Percentiles rank a stretch among this genome's conserved stretches.
These are phyloP conservation scores for Bocquillonia castaneifolia DNA, from an alignment of 441 rosid genomes.

Conservation along the genomic window DNA sequence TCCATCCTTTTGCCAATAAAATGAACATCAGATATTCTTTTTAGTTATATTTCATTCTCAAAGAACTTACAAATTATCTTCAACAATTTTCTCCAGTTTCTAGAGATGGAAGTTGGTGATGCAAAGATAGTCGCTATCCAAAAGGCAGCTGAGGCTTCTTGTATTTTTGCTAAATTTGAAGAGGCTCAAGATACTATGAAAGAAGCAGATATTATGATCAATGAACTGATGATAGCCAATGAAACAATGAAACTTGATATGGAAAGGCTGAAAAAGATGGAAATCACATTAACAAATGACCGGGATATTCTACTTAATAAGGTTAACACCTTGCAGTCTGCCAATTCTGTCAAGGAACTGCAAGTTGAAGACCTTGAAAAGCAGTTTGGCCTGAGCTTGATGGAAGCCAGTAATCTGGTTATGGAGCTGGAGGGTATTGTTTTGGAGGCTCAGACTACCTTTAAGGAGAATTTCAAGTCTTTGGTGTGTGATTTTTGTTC, in stretches of 20 bases:
- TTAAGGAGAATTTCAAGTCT: slow-evolving; percentile 39
- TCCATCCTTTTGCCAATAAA: too few species aligned
- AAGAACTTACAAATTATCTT: background rate
- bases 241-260: slow-evolving; percentile 67
- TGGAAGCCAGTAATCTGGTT: slow-evolving; percentile 52
- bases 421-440: slow-evolving; percentile 57
- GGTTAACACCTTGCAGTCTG: slow-evolving; percentile 56
- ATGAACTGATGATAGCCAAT: slow-evolving; percentile 73
- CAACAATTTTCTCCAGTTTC: slow-evolving; percentile 43
- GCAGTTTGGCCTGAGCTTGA: slow-evolving; percentile 54
- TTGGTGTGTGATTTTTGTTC: slow-evolving; percentile 44
- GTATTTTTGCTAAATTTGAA: slow-evolving; percentile 70
- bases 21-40: background rate
- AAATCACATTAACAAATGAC: slow-evolving; percentile 46
- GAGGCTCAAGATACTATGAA: slow-evolving; percentile 85
- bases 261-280: slow-evolving; percentile 47
- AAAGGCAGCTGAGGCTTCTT: slow-evolving; percentile 64
- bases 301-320: slow-evolving; percentile 46
- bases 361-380: slow-evolving; percentile 59
- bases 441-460: slow-evolving; percentile 46
- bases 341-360: slow-evolving; percentile 42
- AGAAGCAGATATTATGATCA: slow-evolving; percentile 87
- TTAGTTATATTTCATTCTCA: background rate
- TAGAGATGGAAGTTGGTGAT: slow-evolving; percentile 71
- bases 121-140: slow-evolving; percentile 60